Conservation (phyloP, 352 stramenopile genomes). For the Pythium grandisporangium region DNA sequence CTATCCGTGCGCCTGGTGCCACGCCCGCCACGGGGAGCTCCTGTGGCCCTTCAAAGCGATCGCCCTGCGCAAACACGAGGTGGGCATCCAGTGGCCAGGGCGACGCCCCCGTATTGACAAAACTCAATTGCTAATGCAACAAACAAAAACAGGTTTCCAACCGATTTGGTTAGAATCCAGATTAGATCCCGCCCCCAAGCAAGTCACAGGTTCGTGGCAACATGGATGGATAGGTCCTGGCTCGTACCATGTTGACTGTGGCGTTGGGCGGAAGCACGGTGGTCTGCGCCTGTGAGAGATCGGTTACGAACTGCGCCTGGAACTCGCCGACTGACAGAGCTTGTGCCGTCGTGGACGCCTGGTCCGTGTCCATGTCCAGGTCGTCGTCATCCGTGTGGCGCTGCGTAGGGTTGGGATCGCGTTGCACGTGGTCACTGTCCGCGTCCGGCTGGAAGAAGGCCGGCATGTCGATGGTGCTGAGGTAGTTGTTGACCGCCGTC, state of each 20-base stretch:
- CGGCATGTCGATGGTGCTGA: constrained; percentile 56
- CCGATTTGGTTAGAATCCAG: too few species aligned
- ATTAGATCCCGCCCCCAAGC: too few species aligned
- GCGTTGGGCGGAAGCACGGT: constrained; percentile 38
- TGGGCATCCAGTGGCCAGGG: constrained; percentile 50
- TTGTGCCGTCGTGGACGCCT: too few species aligned
- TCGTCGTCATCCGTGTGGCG: constrained; percentile 15
- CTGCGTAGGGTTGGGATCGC: constrained; percentile 1
- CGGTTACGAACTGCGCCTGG: constrained; percentile 54
- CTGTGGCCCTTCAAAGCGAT: constrained; percentile 46
- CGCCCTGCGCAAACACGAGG: constrained; percentile 60
- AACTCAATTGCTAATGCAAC: constrained; percentile 50
- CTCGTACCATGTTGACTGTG: constrained; percentile 49
- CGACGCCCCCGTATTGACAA: constrained; percentile 51
- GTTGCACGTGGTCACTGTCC: too few species aligned
- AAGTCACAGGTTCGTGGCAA: neutral
- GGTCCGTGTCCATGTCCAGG: constrained; percentile 47
- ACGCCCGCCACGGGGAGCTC: constrained; percentile 35
- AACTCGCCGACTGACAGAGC: constrained; percentile 11
- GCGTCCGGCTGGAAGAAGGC: constrained; percentile 14
- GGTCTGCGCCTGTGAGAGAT: constrained; percentile 49
- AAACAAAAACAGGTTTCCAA: constrained; percentile 1
- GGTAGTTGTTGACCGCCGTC: constrained; percentile 75
- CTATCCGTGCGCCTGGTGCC: constrained; percentile 38
- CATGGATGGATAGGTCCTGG: neutral